phyloP scores from a whole-genome alignment of 352 stramenopile genomes.

The Nothophytophthora sp. region DNA sequence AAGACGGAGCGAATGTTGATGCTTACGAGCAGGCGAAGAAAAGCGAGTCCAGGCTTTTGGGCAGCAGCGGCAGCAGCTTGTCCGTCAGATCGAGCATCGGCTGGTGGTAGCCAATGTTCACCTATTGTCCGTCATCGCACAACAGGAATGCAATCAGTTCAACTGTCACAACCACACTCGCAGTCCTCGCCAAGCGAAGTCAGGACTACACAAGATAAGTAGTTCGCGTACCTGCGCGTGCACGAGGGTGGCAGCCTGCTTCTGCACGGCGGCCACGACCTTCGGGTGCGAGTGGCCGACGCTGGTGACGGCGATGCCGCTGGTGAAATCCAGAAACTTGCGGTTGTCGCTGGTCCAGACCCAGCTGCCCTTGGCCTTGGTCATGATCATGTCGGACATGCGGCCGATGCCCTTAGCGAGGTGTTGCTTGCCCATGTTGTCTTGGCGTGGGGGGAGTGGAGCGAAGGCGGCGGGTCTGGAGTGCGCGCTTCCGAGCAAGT shows the following conservation, averaged over 20 bases:
- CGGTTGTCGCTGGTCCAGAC: slow-evolving; percentile 86
- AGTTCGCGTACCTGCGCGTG: slow-evolving; percentile 85
- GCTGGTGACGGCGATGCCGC: slow-evolving; percentile 92
- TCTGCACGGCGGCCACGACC: slow-evolving; percentile 89
- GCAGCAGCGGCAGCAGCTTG: slow-evolving; percentile 72
- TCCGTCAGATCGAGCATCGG: slow-evolving; percentile 91
- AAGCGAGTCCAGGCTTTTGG: slow-evolving; percentile 85
- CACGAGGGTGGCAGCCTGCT: slow-evolving; percentile 88
- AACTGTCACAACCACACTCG: not conserved
- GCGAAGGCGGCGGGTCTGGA: not conserved
- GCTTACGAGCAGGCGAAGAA: slow-evolving; percentile 91
- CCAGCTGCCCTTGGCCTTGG: slow-evolving; percentile 84
- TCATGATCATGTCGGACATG: slow-evolving; percentile 87
- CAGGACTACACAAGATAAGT: not conserved
- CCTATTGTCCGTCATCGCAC: slow-evolving; percentile 7
- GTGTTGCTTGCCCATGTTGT: slow-evolving; percentile 77
- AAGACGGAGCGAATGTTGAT: slow-evolving; percentile 5
- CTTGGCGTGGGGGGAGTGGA: slow-evolving; percentile 3
- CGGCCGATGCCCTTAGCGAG: slow-evolving; percentile 75
- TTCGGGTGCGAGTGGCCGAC: slow-evolving; percentile 93
- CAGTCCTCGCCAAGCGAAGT: not conserved
- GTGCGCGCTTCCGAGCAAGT: slow-evolving; percentile 27
- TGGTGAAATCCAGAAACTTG: slow-evolving; percentile 93
- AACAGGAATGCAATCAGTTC: not conserved
- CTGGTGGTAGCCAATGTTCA: slow-evolving; percentile 94